Evolutionary conservation across 179 eudicot genomes (phyloP).

Genomic region (Nepenthes alata): DNA sequence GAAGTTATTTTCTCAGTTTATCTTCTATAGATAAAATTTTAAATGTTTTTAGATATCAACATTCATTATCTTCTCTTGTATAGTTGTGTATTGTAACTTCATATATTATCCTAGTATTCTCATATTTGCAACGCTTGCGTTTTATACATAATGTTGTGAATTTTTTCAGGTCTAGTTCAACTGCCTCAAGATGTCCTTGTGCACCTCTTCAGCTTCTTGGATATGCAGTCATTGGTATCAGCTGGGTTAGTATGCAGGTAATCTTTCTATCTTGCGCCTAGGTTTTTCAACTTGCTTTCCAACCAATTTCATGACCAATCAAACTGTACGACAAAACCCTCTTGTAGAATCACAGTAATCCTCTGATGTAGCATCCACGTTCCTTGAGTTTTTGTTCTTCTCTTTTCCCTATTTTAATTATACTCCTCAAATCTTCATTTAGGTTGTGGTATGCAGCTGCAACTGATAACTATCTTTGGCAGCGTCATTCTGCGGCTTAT

Average conservation of each 20-base stretch:
- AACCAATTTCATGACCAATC: too few species aligned
- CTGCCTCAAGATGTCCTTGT: slow-evolving; percentile 70
- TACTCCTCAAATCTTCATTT: background rate
- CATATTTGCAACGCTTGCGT: too few species aligned
- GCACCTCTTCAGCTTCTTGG: slow-evolving; percentile 67
- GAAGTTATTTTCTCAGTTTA: too few species aligned
- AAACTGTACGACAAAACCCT: too few species aligned
- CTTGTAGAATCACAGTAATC: background rate
- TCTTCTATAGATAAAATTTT: too few species aligned
- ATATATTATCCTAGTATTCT: too few species aligned
- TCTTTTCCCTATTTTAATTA: background rate
- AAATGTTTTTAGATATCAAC: too few species aligned
- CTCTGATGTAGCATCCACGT: background rate
- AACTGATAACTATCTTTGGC: slow-evolving; percentile 59
- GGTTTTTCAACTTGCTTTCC: background rate
- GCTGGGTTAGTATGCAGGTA: slow-evolving; percentile 80
- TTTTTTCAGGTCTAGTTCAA: slow-evolving; percentile 31
- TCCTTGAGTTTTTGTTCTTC: background rate
- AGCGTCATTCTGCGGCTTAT: slow-evolving; percentile 27
- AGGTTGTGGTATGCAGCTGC: slow-evolving; percentile 81
- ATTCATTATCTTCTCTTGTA: too few species aligned
- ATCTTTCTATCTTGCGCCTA: slow-evolving; percentile 3
- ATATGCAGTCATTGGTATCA: slow-evolving; percentile 52
- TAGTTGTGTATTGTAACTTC: too few species aligned
- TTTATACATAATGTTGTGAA: background rate